phyloP scores from a whole-genome alignment of 2,329 filamentous ascomycete genomes.

The Nothophaeocryptopus gaeumannii region DNA sequence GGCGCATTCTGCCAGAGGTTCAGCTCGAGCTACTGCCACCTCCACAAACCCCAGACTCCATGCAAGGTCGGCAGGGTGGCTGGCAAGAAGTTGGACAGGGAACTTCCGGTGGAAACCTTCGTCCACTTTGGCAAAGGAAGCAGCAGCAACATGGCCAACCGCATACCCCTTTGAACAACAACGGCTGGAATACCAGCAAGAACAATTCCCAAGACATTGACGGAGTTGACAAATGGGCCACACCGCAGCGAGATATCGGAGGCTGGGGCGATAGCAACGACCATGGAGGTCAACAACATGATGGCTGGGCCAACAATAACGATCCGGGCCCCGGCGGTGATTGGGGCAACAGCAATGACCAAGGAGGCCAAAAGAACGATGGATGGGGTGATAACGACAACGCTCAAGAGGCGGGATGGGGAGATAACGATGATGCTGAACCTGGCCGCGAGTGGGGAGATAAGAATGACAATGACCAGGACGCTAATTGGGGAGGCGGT shows the following conservation, averaged over 20 bases:
- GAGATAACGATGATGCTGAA: neutral
- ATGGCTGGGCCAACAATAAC: neutral
- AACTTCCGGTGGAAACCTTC: neutral
- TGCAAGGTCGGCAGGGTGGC: slow-evolving; percentile 1
- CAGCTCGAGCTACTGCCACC: slow-evolving; percentile 10
- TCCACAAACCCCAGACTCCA: slow-evolving; percentile 2
- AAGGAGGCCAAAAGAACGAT: too few relatives aligned
- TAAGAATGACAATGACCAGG: neutral
- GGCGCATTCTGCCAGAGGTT: slow-evolving; percentile 12
- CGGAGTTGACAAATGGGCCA: slow-evolving; percentile 8
- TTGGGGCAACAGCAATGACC: neutral
- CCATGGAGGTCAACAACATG: neutral
- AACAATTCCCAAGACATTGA: slow-evolving; percentile 10
- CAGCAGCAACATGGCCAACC: slow-evolving; percentile 7
- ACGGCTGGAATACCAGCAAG: neutral
- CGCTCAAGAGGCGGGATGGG: neutral
- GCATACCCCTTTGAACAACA: neutral
- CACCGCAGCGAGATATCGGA: neutral
- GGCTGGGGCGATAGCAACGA: neutral
- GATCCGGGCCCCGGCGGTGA: neutral
- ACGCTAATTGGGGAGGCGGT: neutral
- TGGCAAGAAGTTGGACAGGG: slow-evolving; percentile 16
- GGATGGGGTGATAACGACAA: slow-evolving; percentile 1
- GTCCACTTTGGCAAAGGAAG: slow-evolving; percentile 9
- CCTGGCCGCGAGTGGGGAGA: too few relatives aligned